Base-by-base conservation (phyloP, 345 rosid genomes). In the Euphorbia pulcherrima region DNA sequence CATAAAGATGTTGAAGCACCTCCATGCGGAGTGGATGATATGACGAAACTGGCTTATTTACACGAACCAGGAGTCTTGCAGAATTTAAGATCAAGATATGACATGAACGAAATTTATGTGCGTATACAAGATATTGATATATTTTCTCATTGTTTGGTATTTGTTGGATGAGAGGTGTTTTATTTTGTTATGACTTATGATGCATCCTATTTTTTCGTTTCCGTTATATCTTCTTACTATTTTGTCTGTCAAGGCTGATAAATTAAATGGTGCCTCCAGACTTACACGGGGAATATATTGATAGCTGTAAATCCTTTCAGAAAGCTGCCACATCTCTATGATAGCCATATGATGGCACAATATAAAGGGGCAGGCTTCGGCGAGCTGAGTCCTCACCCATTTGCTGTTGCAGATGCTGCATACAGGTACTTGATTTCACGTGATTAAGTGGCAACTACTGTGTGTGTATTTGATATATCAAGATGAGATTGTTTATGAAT, bases 251-350 rank as follows among this genome's bases (percentile, higher is more conserved):
- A 50, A 47, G 29, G 48, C 64, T 71, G 30, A 71, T 51, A 60
- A 52, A n/a, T 5, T 27, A 27, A 48, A 41, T 77, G 74, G 35
- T 84, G 70, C 46, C 72, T 71, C 68, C 89, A 94, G 99, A 94
- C 97, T 44, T 94, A 94, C 78, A 88, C 96, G 20, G 97, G 99
- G 69, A 87, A 78, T 74, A 94, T 92, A 81, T 69, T 94, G 81
- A 94, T 94, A 68, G 99, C 99, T 68, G 99, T 94, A 72, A 94
- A 94, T 69, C 99, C 99, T 60, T 94, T 94, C 77, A 86, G 84
- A 78, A 92, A 72, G 75, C 86, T 94, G 66, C 97, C 97, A 9
- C 96, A 94, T 83, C 87, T 94, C 16, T 94, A 94, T 52, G 92
- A 84, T 80, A 83, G 74, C 75, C 93, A 94, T 74, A 87, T 89